phyloP scores from a whole-genome alignment of 2,329 filamentous ascomycete species.

The Colletotrichum salicis region DNA sequence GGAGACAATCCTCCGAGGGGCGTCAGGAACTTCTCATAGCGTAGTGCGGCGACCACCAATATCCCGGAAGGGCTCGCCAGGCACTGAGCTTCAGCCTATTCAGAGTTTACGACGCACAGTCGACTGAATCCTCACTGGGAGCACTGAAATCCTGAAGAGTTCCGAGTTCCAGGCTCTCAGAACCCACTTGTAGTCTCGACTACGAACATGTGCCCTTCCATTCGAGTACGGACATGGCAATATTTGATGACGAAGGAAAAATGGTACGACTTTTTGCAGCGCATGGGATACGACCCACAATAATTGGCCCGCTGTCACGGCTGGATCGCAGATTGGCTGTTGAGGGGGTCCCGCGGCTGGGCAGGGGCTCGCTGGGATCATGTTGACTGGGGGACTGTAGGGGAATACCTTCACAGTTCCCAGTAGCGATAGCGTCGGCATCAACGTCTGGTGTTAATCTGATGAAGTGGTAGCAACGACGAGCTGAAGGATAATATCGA shows the following conservation, averaged over 20 bases:
- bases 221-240: constrained; percentile 24
- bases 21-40: not conserved
- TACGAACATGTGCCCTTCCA: constrained; percentile 20
- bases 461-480: constrained; percentile 4
- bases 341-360: constrained; percentile 28
- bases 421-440: constrained; percentile 3
- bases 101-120: not conserved
- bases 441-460: not conserved
- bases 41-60: not conserved
- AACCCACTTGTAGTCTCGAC: constrained; percentile 23
- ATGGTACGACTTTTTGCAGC: constrained; percentile 39
- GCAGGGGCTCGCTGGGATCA: constrained; percentile 23
- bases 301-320: constrained; percentile 37
- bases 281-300: constrained; percentile 32
- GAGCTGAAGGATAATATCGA: not conserved
- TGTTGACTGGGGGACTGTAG: not conserved
- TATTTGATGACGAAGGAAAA: constrained; percentile 35
- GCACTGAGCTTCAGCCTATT: not conserved
- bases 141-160: not conserved
- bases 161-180: not conserved
- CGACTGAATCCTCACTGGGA: not conserved
- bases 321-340: constrained; percentile 39
- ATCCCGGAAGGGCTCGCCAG: not conserved
- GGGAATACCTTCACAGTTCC: constrained; percentile 15
- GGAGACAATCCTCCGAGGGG: not conserved